Evolutionary conservation across 2,329 filamentous ascomycete species (phyloP).

Genomic region (Hypoxylon sp.): DNA sequence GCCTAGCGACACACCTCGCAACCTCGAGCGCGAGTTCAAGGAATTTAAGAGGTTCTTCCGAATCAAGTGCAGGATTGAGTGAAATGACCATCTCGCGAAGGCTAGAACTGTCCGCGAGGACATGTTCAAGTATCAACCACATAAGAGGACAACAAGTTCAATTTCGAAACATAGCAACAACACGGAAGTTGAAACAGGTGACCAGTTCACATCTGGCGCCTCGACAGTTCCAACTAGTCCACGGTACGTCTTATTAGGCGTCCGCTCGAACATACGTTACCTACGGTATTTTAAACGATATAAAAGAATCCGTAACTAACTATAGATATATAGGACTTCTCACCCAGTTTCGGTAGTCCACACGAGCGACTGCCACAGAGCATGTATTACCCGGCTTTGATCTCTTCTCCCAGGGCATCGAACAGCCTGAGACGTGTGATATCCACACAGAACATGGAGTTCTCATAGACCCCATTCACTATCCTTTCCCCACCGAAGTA

Average conservation of each 20-base stretch:
- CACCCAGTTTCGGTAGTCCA: not conserved
- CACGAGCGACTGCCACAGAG: not conserved
- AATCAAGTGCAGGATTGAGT: too few species aligned
- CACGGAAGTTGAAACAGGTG: not conserved
- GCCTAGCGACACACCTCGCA: too few species aligned
- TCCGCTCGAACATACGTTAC: not conserved
- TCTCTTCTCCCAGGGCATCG: not conserved
- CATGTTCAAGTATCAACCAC: too few species aligned
- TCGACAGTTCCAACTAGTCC: not conserved
- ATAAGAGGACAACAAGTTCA: too few species aligned
- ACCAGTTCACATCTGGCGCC: not conserved
- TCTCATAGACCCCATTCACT: not conserved
- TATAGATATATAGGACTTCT: not conserved
- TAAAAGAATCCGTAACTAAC: not conserved
- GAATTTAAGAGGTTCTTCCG: too few species aligned
- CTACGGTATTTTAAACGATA: not conserved
- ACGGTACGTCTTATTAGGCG: not conserved
- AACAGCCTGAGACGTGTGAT: not conserved
- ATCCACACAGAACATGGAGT: not conserved
- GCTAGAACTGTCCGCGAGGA: too few species aligned
- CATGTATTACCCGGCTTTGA: not conserved
- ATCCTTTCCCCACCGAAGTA: too few species aligned
- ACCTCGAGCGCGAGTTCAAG: too few species aligned
- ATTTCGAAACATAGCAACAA: too few species aligned
- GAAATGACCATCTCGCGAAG: too few species aligned